Evolutionary conservation across 257 asterid species (phyloP).

Genomic region (Nicotiana undulata): DNA sequence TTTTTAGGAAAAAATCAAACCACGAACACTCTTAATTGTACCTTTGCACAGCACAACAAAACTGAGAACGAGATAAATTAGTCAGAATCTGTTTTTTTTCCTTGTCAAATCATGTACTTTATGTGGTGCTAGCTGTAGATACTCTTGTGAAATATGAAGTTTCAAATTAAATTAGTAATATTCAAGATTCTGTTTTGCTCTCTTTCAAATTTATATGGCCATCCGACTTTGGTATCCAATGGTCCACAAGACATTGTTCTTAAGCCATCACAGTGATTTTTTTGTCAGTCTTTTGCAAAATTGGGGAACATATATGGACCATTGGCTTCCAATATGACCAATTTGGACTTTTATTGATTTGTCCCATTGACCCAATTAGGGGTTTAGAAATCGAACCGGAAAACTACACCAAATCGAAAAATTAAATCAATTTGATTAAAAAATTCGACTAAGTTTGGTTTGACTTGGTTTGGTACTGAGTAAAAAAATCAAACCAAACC

Average conservation of each 20-base stretch:
- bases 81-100: background rate
- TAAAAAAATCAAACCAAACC: no score
- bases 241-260: background rate
- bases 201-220: background rate
- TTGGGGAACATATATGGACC: background rate
- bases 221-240: background rate
- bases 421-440: no score
- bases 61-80: background rate
- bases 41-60: background rate
- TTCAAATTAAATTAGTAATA: background rate
- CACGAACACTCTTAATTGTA: no score
- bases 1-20: no score
- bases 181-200: background rate
- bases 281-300: background rate
- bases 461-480: no score
- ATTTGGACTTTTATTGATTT: background rate
- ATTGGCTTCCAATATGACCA: background rate
- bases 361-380: no score
- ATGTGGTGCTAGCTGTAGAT: background rate
- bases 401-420: no score
- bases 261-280: background rate
- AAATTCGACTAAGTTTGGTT: no score
- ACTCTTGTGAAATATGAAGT: background rate
- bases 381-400: no score
- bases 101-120: background rate